Evolutionary conservation across 371 early-diverging fungal genomes (phyloP), one percentile per base, ranked within the genome.

Genomic region (Mucor circinelloides): DNA sequence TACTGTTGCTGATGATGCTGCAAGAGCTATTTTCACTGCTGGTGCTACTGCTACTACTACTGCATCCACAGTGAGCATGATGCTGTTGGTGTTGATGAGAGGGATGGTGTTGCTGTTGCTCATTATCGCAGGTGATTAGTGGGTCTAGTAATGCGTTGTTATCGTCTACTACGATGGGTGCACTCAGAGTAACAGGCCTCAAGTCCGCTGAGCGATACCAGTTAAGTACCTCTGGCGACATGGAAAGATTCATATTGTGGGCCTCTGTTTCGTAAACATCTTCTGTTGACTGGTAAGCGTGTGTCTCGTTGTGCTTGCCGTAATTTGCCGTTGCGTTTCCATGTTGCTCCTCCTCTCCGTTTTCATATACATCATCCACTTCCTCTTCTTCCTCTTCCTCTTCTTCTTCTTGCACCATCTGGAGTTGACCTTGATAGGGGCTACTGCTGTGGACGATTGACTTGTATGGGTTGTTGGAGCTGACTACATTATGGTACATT

Each of bases 201-300:
- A 46, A 32, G 32, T 73, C 73, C 7, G 71, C 70, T 23, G 81
- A 76, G 19, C 78, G 68, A 48, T 81, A 81, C 77, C 76, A 75
- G 19, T 78, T 58, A 5, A 81, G 56, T 10, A 81, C 46, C 36
- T 74, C 78, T 5, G 76, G 76, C 15, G 81, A 81, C 60, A 81
- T 67, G 0, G 78, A 72, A 30, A 63, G 36, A 13, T 58, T 58
- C 21, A 31, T 32, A 12, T 5, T 58, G 21, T 58, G 58, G 36
- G 32, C 32, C 7, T 56, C 19, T 8, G 30, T 56, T n/a, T 7
- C 9, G 7, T n/a, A 56, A 9, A 17, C 6, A 19, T 17, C 30
- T 17, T 56, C 56, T 56, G 30, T 6, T 27, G 52, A 25, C 72
- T 58, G 17, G 65, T 62, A 58, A 19, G 17, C 6, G 28, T 58